phyloP scores from a whole-genome alignment of 352 stramenopile genomes.

The Phytophthora idaei region DNA sequence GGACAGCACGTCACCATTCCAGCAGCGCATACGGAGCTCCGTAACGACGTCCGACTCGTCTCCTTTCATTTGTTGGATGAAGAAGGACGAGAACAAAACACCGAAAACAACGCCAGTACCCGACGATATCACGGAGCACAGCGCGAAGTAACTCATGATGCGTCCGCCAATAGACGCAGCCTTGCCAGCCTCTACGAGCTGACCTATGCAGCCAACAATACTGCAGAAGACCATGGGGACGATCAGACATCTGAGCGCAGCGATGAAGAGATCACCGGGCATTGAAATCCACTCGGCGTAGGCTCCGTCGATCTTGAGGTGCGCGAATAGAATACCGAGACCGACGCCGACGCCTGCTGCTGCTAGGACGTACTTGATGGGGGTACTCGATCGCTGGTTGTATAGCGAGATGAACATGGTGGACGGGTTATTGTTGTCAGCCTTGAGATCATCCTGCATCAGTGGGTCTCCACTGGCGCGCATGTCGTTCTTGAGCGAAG shows the following conservation, averaged over 20 bases:
- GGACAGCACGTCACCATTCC: conserved; percentile 50
- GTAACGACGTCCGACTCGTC: conserved; percentile 18
- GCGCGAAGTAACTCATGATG: conserved; percentile 52
- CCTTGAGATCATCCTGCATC: conserved; percentile 8
- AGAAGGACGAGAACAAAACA: conserved; percentile 33
- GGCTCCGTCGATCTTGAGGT: conserved; percentile 33
- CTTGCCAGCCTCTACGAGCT: conserved; percentile 61
- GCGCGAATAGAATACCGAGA: conserved; percentile 48
- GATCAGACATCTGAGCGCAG: conserved; percentile 65
- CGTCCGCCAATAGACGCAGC: conserved; percentile 54
- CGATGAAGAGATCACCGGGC: conserved; percentile 67
- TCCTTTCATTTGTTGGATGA: conserved; percentile 48
- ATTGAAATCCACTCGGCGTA: conserved; percentile 56
- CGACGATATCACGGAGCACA: conserved; percentile 56
- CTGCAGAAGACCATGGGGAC: conserved; percentile 76
- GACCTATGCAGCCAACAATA: conserved; percentile 60
- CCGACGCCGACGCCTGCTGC: conserved; percentile 53
- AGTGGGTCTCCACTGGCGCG: conserved; percentile 13
- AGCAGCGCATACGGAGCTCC: conserved; percentile 51
- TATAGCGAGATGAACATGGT: conserved; percentile 54
- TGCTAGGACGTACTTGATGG: conserved; percentile 42
- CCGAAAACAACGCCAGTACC: conserved; percentile 49
- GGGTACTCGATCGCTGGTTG: conserved; percentile 45
- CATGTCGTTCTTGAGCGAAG: conserved; percentile 32
- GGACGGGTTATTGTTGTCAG: conserved; percentile 26